These are phyloP conservation scores for Saccharum hybrid DNA, from an alignment of 202 grass and related monocot genomes.

Conservation along the genomic window DNA sequence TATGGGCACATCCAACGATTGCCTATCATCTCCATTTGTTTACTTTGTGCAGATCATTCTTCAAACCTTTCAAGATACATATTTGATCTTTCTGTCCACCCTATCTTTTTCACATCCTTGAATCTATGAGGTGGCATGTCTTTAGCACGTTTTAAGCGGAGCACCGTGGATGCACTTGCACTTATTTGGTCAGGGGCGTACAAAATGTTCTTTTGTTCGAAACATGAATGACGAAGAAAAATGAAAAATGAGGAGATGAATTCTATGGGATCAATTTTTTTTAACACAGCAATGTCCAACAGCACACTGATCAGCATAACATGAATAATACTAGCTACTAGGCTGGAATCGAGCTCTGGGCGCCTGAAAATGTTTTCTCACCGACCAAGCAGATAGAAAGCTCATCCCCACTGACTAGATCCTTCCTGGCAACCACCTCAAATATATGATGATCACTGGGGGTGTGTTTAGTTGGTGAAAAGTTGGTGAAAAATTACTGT, in stretches of 20 bases:
- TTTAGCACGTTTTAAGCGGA: background rate
- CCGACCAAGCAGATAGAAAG: slow-evolving; percentile 27
- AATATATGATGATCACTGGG: slow-evolving; percentile 9
- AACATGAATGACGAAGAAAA: background rate
- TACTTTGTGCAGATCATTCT: background rate
- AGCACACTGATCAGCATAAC: too few relatives aligned
- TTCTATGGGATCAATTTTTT: background rate
- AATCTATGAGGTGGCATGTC: slow-evolving; percentile 8
- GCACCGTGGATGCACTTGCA: background rate
- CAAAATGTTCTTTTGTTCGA: background rate
- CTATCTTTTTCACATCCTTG: slow-evolving; percentile 10
- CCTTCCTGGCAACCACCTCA: slow-evolving; percentile 33
- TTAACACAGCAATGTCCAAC: background rate
- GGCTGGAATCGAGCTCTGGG: background rate
- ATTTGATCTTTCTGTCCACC: background rate
- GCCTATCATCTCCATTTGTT: background rate
- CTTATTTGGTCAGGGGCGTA: background rate
- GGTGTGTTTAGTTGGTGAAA: too few relatives aligned
- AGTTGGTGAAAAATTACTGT: too few relatives aligned
- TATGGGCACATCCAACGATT: background rate
- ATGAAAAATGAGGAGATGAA: background rate
- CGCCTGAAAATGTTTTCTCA: slow-evolving; percentile 6
- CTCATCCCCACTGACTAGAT: slow-evolving; percentile 3
- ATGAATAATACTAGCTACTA: too few relatives aligned
- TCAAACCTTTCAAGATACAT: background rate